Percentiles rank a stretch among this genome's conserved stretches.
Evolutionary conservation across 495 filamentous ascomycete genomes (phyloP).

Genomic region (Parathielavia hyrcaniae): DNA sequence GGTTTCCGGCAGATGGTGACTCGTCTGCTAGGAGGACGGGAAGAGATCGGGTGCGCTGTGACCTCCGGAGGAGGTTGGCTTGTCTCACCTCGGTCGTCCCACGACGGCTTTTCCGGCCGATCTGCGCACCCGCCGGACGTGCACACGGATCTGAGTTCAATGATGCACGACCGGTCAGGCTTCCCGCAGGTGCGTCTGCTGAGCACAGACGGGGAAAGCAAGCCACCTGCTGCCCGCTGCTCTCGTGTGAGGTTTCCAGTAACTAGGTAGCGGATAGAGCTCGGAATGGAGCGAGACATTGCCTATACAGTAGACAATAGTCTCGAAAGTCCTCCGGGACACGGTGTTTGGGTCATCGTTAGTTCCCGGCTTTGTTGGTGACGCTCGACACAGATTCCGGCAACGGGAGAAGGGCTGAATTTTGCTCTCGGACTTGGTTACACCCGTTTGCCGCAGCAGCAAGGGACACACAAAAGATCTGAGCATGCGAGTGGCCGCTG

Average conservation of each 20-base stretch:
- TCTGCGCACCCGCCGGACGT: not conserved
- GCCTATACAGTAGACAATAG: not conserved
- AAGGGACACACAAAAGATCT: slow-evolving; percentile 1
- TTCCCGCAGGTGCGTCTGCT: not conserved
- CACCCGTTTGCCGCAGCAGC: too few species aligned
- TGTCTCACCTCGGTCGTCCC: not conserved
- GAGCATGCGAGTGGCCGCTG: not conserved
- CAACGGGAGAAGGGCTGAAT: not conserved
- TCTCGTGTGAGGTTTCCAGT: not conserved
- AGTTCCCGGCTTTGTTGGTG: not conserved
- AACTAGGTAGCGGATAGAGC: not conserved
- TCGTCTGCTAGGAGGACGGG: not conserved
- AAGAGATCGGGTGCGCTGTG: slow-evolving; percentile 9
- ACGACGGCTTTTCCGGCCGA: slow-evolving; percentile 5
- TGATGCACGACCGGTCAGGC: not conserved
- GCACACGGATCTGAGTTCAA: slow-evolving; percentile 1
- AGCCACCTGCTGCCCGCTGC: not conserved
- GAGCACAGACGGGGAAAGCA: slow-evolving; percentile 1
- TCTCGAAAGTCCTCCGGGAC: too few species aligned
- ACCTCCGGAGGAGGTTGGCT: slow-evolving; percentile 8
- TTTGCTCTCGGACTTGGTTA: slow-evolving; percentile 7
- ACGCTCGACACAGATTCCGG: not conserved
- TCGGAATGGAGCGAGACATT: not conserved
- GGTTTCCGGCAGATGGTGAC: not conserved
- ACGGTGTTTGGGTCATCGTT: not conserved